phyloP scores from a whole-genome alignment of 192 early-diverging fungal species.

The Coemansia erecta region DNA sequence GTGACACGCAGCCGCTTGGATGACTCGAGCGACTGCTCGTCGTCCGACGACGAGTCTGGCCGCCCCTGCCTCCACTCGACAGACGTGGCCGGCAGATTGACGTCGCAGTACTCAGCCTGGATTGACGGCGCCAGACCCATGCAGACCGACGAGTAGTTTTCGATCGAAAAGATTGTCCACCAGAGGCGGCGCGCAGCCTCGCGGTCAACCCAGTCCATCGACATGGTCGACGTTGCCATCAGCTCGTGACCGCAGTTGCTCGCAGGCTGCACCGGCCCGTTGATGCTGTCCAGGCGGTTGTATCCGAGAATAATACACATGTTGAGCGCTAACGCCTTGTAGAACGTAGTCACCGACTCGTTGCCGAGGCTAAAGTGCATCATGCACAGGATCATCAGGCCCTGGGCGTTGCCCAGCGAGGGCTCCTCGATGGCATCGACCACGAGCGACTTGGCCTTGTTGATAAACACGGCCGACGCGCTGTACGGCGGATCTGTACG shows the following conservation, averaged over 20 bases:
- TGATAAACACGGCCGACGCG: slow-evolving; percentile 37
- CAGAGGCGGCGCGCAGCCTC: slow-evolving; percentile 52
- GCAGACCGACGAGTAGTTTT: slow-evolving; percentile 53
- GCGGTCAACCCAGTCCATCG: slow-evolving; percentile 50
- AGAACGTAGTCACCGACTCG: slow-evolving; percentile 38
- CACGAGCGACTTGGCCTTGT: slow-evolving; percentile 36
- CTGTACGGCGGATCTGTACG: slow-evolving; percentile 46
- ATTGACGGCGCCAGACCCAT: slow-evolving; percentile 51
- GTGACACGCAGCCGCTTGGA: slow-evolving; percentile 29
- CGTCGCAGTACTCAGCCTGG: slow-evolving; percentile 52
- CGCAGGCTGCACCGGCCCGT: slow-evolving; percentile 29
- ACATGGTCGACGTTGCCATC: slow-evolving; percentile 18
- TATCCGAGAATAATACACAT: slow-evolving; percentile 51
- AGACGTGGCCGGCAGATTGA: slow-evolving; percentile 39
- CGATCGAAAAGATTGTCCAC: slow-evolving; percentile 51
- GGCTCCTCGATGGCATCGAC: slow-evolving; percentile 47
- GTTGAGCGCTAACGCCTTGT: slow-evolving; percentile 48
- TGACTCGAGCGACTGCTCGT: not conserved
- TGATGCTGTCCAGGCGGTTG: slow-evolving; percentile 50
- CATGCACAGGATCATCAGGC: slow-evolving; percentile 50
- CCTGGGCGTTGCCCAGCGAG: slow-evolving; percentile 49
- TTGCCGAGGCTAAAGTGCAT: slow-evolving; percentile 49
- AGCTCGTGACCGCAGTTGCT: slow-evolving; percentile 25
- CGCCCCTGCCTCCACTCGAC: slow-evolving; percentile 38
- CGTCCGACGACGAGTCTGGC: slow-evolving; percentile 7